These are phyloP conservation scores for Pochonia chlamydosporia DNA, from an alignment of 2,329 filamentous ascomycete species.

Conservation along the genomic window DNA sequence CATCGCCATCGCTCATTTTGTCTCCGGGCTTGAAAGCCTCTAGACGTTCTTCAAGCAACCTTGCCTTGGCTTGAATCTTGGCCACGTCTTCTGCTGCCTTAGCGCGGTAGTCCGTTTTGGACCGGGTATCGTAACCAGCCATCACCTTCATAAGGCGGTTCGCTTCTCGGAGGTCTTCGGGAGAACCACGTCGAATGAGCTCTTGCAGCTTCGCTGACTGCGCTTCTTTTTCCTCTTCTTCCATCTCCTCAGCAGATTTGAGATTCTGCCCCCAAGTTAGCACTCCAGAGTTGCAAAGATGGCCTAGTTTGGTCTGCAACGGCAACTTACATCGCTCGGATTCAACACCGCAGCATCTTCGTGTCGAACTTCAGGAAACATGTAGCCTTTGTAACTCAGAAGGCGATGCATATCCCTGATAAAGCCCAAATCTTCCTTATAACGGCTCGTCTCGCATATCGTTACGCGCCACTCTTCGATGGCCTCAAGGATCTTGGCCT, in stretches of 20 bases:
- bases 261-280: constrained; percentile 58
- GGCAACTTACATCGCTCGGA: constrained; percentile 82
- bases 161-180: constrained; percentile 91
- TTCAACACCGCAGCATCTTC: constrained; percentile 97
- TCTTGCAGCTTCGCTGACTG: constrained; percentile 98
- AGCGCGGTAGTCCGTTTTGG: constrained; percentile 95
- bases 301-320: no score
- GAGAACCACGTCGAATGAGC: constrained; percentile 84
- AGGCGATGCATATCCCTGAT: constrained; percentile 97
- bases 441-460: constrained; percentile 95
- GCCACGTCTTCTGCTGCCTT: constrained; percentile 94
- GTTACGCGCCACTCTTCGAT: constrained; percentile 98
- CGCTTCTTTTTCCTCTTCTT: constrained; percentile 88
- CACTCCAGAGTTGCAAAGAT: no score
- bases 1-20: constrained; percentile 61
- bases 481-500: constrained; percentile 86
- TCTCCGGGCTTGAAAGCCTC: constrained; percentile 80
- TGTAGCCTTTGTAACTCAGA: constrained; percentile 93
- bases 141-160: constrained; percentile 99
- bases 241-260: constrained; percentile 97
- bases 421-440: constrained; percentile 94
- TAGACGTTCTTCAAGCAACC: constrained; percentile 85
- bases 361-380: constrained; percentile 83
- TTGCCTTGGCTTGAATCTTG: constrained; percentile 94
- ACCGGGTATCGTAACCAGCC: constrained; percentile 92